These are phyloP conservation scores for Xylogone sp. DNA, from an alignment of 2,329 filamentous ascomycete species.

Conservation along the genomic window DNA sequence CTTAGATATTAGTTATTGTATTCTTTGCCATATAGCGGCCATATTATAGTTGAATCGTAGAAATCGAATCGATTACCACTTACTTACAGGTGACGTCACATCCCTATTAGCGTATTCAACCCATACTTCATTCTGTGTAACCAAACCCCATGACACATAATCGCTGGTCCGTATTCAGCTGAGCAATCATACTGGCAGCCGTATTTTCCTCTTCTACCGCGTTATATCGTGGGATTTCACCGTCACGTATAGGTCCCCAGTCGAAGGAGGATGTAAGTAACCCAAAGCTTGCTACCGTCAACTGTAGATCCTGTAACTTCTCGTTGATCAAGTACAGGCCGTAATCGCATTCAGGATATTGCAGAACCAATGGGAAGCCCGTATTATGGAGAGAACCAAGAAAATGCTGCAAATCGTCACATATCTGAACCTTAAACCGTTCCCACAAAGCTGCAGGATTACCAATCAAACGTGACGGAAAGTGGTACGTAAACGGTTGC, in stretches of 20 bases:
- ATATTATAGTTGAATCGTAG: no score
- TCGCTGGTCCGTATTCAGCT: slow-evolving; percentile 1
- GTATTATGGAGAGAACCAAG: not conserved
- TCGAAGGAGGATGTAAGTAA: not conserved
- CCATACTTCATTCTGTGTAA: no score
- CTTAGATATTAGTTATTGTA: no score
- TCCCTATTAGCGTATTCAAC: no score
- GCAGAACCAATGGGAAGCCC: not conserved
- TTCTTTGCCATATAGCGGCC: no score
- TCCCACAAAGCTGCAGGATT: not conserved
- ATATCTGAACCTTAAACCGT: not conserved
- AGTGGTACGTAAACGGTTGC: not conserved
- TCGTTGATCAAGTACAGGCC: slow-evolving; percentile 1
- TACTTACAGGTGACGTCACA: no score
- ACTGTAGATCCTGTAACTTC: not conserved
- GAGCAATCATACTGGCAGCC: not conserved
- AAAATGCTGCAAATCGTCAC: not conserved
- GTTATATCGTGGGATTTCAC: not conserved
- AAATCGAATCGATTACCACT: no score
- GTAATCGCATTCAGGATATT: slow-evolving; percentile 2
- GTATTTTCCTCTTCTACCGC: not conserved
- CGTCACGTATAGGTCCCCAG: not conserved
- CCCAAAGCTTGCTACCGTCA: not conserved
- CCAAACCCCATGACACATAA: no score
- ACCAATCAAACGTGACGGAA: not conserved